Conservation (phyloP, 2,329 filamentous ascomycete species). For the Rutstroemia sp. region DNA sequence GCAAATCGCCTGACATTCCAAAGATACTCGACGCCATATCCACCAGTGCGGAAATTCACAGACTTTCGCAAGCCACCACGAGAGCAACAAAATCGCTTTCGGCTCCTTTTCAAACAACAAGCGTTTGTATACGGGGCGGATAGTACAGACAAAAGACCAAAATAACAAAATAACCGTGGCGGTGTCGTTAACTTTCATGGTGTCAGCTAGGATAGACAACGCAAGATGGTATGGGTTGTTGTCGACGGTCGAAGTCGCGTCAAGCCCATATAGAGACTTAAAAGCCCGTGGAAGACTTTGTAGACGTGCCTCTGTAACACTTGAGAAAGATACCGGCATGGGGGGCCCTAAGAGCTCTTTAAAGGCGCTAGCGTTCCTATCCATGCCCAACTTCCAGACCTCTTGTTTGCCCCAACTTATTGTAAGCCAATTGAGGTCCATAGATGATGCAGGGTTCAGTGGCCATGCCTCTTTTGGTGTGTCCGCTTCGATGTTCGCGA, state of each 20-base stretch:
- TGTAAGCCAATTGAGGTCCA: conserved; percentile 51
- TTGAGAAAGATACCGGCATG: background rate
- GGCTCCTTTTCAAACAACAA: conserved; percentile 45
- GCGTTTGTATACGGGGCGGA: conserved; percentile 36
- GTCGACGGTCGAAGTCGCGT: background rate
- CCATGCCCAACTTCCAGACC: conserved; percentile 35
- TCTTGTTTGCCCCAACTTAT: conserved; percentile 49
- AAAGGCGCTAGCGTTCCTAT: background rate
- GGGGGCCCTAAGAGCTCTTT: background rate
- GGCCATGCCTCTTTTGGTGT: conserved; percentile 48
- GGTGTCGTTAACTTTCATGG: conserved; percentile 18
- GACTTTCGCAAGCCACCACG: conserved; percentile 48
- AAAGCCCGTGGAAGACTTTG: conserved; percentile 1
- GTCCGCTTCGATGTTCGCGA: conserved; percentile 37
- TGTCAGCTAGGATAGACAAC: conserved; percentile 4
- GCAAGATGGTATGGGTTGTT: conserved; percentile 16
- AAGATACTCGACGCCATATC: conserved; percentile 36
- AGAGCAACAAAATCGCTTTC: conserved; percentile 46
- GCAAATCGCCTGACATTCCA: conserved; percentile 44
- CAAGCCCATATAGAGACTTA: conserved; percentile 11
- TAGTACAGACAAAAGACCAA: conserved; percentile 39
- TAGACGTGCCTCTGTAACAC: background rate
- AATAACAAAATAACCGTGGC: conserved; percentile 38
- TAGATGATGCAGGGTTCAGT: conserved; percentile 34
- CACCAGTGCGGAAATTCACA: conserved; percentile 39